These are phyloP conservation scores for Euphorbia corollata DNA, from an alignment of 441 rosid genomes.

Conservation along the genomic window DNA sequence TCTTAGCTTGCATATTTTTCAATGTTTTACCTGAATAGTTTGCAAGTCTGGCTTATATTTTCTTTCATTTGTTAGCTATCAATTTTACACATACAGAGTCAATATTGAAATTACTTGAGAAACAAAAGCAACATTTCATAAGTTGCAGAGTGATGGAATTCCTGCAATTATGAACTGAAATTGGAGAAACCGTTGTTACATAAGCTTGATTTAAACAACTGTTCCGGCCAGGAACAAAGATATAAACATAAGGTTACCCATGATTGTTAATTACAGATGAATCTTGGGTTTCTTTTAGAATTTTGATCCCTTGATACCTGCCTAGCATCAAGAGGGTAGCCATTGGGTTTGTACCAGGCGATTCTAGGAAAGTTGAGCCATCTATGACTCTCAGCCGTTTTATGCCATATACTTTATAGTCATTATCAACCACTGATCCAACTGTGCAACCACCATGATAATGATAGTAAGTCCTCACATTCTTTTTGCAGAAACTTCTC, in stretches of 20 bases:
- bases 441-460: slow-evolving; percentile 61
- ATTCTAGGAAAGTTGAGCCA: slow-evolving; percentile 56
- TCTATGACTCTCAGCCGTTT: slow-evolving; percentile 51
- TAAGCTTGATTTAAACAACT: not conserved
- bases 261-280: not conserved
- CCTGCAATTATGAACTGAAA: not conserved
- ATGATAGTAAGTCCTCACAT: slow-evolving; percentile 58
- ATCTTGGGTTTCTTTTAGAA: slow-evolving; percentile 31
- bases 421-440: slow-evolving; percentile 53
- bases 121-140: not conserved
- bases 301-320: slow-evolving; percentile 60
- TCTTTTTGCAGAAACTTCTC: slow-evolving; percentile 44
- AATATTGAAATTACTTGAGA: not conserved
- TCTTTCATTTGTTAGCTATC: not conserved
- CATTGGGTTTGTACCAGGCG: slow-evolving; percentile 84
- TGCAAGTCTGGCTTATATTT: not conserved
- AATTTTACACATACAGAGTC: not conserved
- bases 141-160: not conserved
- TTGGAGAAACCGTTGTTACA: not conserved
- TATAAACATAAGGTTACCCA: not conserved
- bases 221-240: not conserved
- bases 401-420: slow-evolving; percentile 43
- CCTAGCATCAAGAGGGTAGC: slow-evolving; percentile 70
- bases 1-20: too few species aligned
- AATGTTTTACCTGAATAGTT: not conserved